A percentile compares a stretch with the other conserved stretches of the same genome.
Evolutionary conservation across 208 protist genomes (phyloP).

Genomic region (Leishmania major): DNA sequence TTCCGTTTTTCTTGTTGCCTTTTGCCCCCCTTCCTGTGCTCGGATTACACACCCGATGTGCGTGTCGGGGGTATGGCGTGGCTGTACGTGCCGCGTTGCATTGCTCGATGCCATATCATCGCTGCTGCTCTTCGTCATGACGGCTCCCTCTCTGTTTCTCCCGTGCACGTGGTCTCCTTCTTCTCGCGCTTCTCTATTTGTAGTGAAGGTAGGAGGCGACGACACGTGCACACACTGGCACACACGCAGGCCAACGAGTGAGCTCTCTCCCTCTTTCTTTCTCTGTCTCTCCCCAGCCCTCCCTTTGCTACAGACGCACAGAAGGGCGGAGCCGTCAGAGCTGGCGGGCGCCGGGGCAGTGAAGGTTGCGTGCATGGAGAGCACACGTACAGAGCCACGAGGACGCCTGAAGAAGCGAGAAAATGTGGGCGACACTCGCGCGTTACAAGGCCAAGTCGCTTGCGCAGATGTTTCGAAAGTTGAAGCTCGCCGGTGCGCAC

Average conservation of each 20-base stretch:
- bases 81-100: neutral
- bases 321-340: neutral
- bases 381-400: neutral
- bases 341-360: neutral
- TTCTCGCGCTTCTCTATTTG: neutral
- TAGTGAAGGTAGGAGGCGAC: neutral
- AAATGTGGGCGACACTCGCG: conserved; percentile 20
- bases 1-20: neutral
- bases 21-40: neutral
- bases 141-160: neutral
- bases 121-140: neutral
- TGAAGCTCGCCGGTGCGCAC: conserved; percentile 86
- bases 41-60: neutral
- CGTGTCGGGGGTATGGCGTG: neutral
- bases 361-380: neutral
- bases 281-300: neutral
- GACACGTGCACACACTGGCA: neutral
- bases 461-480: conserved; percentile 81
- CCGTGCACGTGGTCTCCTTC: neutral
- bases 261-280: neutral
- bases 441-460: conserved; percentile 58
- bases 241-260: neutral
- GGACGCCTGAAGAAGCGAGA: neutral
- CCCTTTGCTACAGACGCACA: neutral
- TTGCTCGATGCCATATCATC: neutral